These are phyloP conservation scores for Podospora australis DNA, from an alignment of 495 filamentous ascomycete genomes.

Conservation along the genomic window DNA sequence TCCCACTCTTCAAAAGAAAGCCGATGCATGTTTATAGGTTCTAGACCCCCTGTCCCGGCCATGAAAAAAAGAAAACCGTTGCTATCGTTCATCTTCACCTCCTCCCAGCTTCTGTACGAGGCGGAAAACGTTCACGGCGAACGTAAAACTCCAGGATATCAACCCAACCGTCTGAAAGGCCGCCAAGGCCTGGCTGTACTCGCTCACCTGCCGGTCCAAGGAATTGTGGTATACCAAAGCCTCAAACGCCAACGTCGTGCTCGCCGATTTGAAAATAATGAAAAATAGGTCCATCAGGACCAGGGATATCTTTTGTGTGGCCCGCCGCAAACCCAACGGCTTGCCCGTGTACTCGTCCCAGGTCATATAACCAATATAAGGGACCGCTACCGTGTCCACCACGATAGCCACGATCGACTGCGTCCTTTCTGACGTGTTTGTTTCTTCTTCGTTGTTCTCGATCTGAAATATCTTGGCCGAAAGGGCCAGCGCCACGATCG, in stretches of 20 bases:
- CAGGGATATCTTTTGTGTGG: conserved; percentile 77
- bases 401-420: conserved; percentile 86
- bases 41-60: no score
- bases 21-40: no score
- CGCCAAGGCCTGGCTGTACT: conserved; percentile 68
- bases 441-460: conserved; percentile 32
- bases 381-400: conserved; percentile 79
- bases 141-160: conserved; percentile 83
- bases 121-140: conserved; percentile 82
- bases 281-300: conserved; percentile 90
- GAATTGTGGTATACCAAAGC: conserved; percentile 63
- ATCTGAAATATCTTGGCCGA: conserved; percentile 66
- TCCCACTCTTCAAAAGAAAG: no score
- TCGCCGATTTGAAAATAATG: conserved; percentile 92
- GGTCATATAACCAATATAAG: conserved; percentile 88
- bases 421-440: conserved; percentile 49
- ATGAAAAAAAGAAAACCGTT: background rate
- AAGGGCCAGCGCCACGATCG: conserved; percentile 72
- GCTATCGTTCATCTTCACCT: conserved; percentile 37
- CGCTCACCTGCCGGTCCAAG: conserved; percentile 47
- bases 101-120: conserved; percentile 66
- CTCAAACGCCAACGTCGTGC: conserved; percentile 82
- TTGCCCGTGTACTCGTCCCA: conserved; percentile 95
- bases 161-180: conserved; percentile 77
- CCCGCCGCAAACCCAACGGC: conserved; percentile 76